These are phyloP conservation scores for Venturia nashicola DNA, from an alignment of 2,329 filamentous ascomycete species.

Conservation along the genomic window DNA sequence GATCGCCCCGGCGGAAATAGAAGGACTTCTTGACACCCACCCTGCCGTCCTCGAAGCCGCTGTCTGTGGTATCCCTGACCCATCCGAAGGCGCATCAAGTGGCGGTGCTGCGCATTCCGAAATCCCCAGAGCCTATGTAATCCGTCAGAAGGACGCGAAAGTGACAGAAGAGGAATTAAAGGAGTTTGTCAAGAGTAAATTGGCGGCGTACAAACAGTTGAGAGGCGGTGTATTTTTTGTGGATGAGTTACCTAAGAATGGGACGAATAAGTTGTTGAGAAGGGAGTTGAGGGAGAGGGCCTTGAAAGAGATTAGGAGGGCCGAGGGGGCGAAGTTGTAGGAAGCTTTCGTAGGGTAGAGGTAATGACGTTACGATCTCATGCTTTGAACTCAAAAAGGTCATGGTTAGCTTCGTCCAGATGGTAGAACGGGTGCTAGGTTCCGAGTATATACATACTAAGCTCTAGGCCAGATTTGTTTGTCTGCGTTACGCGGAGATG, in stretches of 20 bases:
- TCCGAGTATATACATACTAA: background rate
- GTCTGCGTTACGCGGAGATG: too few relatives aligned
- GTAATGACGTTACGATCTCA: background rate
- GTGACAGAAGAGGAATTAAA: constrained; percentile 17
- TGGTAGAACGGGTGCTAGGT: background rate
- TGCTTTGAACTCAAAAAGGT: background rate
- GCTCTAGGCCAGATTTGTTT: too few relatives aligned
- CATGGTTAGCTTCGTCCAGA: background rate
- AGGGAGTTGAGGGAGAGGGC: constrained; percentile 18
- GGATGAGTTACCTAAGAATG: constrained; percentile 20
- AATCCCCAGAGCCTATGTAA: constrained; percentile 31
- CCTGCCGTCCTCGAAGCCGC: constrained; percentile 30
- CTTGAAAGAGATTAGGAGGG: constrained; percentile 13
- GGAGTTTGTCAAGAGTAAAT: constrained; percentile 17
- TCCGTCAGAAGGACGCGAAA: constrained; percentile 17
- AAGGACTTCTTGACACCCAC: constrained; percentile 31
- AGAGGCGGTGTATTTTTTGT: constrained; percentile 20
- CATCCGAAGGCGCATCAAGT: background rate
- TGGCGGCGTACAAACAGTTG: constrained; percentile 27
- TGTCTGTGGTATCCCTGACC: constrained; percentile 28
- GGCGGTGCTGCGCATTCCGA: constrained; percentile 16
- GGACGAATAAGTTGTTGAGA: constrained; percentile 23
- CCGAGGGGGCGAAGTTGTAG: background rate
- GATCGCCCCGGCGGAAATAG: constrained; percentile 38
- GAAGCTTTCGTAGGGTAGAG: background rate